These are phyloP conservation scores for Fraxinus floribunda DNA, from an alignment of 305 asterid species.

Conservation along the genomic window DNA sequence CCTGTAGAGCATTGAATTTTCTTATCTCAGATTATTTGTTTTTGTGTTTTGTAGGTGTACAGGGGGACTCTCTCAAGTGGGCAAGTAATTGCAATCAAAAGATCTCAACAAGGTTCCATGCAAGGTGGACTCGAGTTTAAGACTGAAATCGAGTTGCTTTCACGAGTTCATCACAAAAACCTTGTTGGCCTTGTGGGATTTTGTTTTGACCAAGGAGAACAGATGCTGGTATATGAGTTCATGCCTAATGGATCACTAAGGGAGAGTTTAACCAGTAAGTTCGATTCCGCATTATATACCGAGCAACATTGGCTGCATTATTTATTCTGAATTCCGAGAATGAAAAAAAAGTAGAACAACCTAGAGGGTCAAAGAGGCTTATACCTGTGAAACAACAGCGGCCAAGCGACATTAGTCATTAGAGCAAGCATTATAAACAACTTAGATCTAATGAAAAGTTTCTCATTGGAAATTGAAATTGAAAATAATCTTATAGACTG, in stretches of 20 bases:
- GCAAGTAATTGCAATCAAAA: slow-evolving; percentile 74
- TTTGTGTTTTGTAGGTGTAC: slow-evolving; percentile 56
- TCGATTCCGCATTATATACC: background rate
- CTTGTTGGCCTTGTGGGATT: slow-evolving; percentile 89
- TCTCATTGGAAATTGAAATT: background rate
- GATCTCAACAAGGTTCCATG: slow-evolving; percentile 75
- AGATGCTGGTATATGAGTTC: slow-evolving; percentile 85
- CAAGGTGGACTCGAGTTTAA: slow-evolving; percentile 95
- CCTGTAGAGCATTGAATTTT: background rate
- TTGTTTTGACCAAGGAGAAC: slow-evolving; percentile 93
- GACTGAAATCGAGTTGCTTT: slow-evolving; percentile 92
- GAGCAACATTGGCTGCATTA: background rate
- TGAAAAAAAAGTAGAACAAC: background rate
- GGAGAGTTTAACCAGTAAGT: slow-evolving; percentile 69
- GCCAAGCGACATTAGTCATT: background rate
- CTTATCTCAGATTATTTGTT: background rate
- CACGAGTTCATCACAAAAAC: slow-evolving; percentile 95
- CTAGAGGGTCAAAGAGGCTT: background rate
- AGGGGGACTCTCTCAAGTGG: slow-evolving; percentile 70
- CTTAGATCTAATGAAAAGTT: background rate
- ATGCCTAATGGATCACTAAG: slow-evolving; percentile 80
- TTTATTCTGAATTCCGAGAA: background rate
- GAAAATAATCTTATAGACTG: background rate
- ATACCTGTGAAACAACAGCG: background rate
- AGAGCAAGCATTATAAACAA: background rate